Base-by-base conservation (phyloP, 352 stramenopile species). In the Phytopythium vexans region DNA sequence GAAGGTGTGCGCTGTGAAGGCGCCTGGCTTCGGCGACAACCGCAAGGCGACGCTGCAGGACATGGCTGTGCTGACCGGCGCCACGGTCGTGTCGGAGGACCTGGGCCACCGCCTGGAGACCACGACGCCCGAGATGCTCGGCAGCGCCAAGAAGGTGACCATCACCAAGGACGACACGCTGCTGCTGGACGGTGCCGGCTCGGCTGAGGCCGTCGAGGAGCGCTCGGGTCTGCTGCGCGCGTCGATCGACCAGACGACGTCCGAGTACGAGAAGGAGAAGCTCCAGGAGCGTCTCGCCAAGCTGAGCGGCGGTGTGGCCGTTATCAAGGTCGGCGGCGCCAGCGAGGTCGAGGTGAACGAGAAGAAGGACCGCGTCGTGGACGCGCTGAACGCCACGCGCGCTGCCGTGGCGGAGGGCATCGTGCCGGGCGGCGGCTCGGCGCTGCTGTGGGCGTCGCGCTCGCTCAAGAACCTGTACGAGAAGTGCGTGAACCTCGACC, bases 211-310 rank as follows among this genome's bases (percentile, higher is more conserved):
- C 31, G 98, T 99, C 37, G 89, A 98, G 41, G 97, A 99, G 68
- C 92, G 98, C 52, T 97, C 91, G 70, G 93, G 98, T 53, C 70
- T 99, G 41, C 95, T 99, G 55, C 87, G 96, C 54, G 78, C 86
- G 46, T 96, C 90, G 49, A 99, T 99, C 60, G 91, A 98, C 6
- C 74, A 66, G 50, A 99, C 97, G 52, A 98, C 98, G 62, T 98
- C 87, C 46, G 97, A 99, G 38, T 99, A 99, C 70, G 98, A 99
- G 77, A 97, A 98, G 75, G 97, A 99, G 82, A 99, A 99, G 90
- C 92, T 99, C 54, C 96, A 99, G 82, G 98, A 99, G 74, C 94
- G 98, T 70, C 87, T 99, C 14, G 98, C 98, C 60, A 99, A 99
- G 86, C 83, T 99, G 41, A 94, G 92, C 61, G 97, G 98, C 63